Conservation (phyloP, 257 asterid genomes). For the Eucommia ulmoides region DNA sequence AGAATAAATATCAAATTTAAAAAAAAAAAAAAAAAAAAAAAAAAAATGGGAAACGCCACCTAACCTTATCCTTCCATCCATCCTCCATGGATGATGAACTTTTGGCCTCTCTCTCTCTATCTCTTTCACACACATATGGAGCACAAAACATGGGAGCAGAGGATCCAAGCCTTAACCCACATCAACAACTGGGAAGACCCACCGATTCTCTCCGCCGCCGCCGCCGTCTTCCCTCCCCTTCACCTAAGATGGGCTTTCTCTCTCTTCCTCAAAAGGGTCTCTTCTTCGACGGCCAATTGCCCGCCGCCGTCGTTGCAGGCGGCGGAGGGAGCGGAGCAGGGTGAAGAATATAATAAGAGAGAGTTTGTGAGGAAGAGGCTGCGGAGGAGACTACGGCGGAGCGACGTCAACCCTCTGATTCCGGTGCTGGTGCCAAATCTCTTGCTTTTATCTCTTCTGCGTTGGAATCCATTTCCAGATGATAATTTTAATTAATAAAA, state of each 20-base stretch:
- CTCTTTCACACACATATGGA: conserved; percentile 24
- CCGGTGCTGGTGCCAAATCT: conserved; percentile 61
- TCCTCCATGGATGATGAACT: not conserved
- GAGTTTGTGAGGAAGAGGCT: conserved; percentile 42
- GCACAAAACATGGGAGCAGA: conserved; percentile 58
- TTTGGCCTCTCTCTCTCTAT: not conserved
- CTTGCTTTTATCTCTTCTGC: conserved; percentile 32
- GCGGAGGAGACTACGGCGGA: conserved; percentile 31
- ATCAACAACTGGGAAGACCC: conserved; percentile 89
- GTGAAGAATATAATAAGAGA: conserved; percentile 47
- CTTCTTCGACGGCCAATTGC: conserved; percentile 89
- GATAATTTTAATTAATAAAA: too few species aligned
- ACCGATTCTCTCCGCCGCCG: conserved; percentile 46
- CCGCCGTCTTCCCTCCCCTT: conserved; percentile 24
- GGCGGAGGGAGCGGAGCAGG: conserved; percentile 71
- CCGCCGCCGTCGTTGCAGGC: conserved; percentile 64
- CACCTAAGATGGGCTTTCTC: conserved; percentile 40
- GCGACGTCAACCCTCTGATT: conserved; percentile 33
- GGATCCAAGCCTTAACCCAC: conserved; percentile 56
- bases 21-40: too few species aligned
- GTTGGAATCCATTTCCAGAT: conserved; percentile 41
- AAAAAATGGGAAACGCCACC: too few species aligned
- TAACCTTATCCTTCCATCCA: too few species aligned
- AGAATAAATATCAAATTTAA: too few species aligned
- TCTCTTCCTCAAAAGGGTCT: conserved; percentile 34